Evolutionary conservation across 2,329 filamentous ascomycete species (phyloP), one percentile per base, ranked within the genome.

Genomic region (Aspergillus candidus): DNA sequence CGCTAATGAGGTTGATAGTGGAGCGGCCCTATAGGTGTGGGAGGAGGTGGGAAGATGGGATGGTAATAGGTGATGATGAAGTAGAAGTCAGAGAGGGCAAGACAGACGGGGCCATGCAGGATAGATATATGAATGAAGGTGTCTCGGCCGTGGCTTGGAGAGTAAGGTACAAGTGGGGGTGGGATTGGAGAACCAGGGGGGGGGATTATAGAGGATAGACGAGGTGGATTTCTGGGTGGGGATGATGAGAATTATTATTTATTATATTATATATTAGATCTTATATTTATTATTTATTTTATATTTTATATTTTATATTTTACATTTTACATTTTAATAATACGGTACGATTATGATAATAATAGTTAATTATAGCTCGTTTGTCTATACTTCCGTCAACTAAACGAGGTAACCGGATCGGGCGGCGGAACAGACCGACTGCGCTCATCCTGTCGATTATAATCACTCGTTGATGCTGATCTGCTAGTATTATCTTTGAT

Each of bases 301-400:
- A 18, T 27, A 27, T 27, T 27, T 27, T 8, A 27, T 10, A 6
- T 7, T 10, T 27, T 22, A 4, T 22, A 22, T 22, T 22, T 22
- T n/a, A n/a, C n/a, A n/a, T n/a, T n/a, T n/a, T n/a, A n/a, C n/a
- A n/a, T n/a, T n/a, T n/a, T n/a, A n/a, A n/a, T n/a, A n/a, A n/a
- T n/a, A n/a, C n/a, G n/a, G n/a, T n/a, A n/a, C n/a, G n/a, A n/a
- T n/a, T n/a, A n/a, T n/a, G n/a, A n/a, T 44, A 43, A 36, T 35
- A 38, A 43, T 41, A 46, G 47, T 49, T 53, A 50, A 53, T 53
- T 53, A 46, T 50, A 50, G 50, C 48, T 44, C 37, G 44, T 13
- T 34, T 27, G 32, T 36, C 22, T 34, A 37, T 35, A 27, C 40
- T 32, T 40, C 38, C 38, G 31, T 38, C 22, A 30, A 15, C 22